Conservation (phyloP, 2,329 filamentous ascomycete genomes). For the Orbilia quercus region DNA sequence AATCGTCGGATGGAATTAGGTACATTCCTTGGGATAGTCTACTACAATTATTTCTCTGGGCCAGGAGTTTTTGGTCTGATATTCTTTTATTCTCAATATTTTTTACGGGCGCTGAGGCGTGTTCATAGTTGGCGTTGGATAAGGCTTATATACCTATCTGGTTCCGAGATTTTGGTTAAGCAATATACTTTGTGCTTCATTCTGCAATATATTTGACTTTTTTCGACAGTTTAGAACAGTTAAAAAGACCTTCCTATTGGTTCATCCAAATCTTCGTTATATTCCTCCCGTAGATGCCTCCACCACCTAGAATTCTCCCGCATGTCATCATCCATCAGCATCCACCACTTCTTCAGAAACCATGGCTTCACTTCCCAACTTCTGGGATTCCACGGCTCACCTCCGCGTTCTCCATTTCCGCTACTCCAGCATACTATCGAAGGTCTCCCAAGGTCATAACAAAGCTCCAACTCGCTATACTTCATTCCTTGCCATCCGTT, state of each 20-base stretch:
- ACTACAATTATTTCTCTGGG: no score
- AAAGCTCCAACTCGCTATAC: conserved; percentile 37
- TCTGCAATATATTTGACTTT: no score
- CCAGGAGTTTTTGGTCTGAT: no score
- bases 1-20: conserved; percentile 54
- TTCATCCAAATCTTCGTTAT: conserved; percentile 18
- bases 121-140: no score
- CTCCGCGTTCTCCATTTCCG: conserved; percentile 30
- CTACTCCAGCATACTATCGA: conserved; percentile 47
- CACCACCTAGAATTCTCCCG: conserved; percentile 44
- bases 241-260: neutral
- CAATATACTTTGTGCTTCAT: no score
- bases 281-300: conserved; percentile 26
- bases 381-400: conserved; percentile 43
- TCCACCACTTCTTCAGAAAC: conserved; percentile 42
- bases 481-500: conserved; percentile 6
- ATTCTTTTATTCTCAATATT: no score
- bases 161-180: no score
- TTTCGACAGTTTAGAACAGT: no score
- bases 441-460: conserved; percentile 32
- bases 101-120: no score
- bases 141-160: no score
- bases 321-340: conserved; percentile 37
- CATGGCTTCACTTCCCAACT: conserved; percentile 49
- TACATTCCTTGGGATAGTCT: no score